phyloP scores from a whole-genome alignment of 108 stramenopile genomes.

The Fistulifera pelliculosa region DNA sequence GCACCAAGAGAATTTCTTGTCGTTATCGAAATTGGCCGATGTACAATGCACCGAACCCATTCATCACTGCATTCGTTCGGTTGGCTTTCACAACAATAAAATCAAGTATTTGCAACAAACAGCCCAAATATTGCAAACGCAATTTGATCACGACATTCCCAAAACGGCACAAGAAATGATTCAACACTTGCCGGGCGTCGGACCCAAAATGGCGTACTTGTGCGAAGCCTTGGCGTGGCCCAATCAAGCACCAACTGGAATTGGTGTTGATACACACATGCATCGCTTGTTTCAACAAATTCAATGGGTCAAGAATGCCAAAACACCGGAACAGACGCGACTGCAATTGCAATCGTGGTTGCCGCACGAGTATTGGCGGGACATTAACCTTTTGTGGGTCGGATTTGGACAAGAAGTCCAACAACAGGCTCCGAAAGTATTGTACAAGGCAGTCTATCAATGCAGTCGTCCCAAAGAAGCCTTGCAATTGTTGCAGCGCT shows the following conservation, averaged over 20 bases:
- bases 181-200: conserved; percentile 65
- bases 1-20: conserved; percentile 45
- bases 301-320: conserved; percentile 62
- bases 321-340: conserved; percentile 81
- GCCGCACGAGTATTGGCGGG: conserved; percentile 64
- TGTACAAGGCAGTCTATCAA: conserved; percentile 50
- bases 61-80: conserved; percentile 54
- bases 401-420: conserved; percentile 91
- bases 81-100: conserved; percentile 93
- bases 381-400: conserved; percentile 82
- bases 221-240: conserved; percentile 70
- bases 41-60: conserved; percentile 33
- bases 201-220: conserved; percentile 89
- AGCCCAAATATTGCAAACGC: conserved; percentile 39
- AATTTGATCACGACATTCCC: conserved; percentile 78
- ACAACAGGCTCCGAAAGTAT: conserved; percentile 69
- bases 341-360: conserved; percentile 79
- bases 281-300: conserved; percentile 84
- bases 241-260: conserved; percentile 38
- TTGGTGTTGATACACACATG: conserved; percentile 93
- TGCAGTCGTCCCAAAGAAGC: conserved; percentile 59
- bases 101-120: conserved; percentile 75
- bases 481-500: conserved; percentile 40
- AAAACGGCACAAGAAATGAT: conserved; percentile 60
- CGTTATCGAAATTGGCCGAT: not conserved